Evolutionary conservation across 192 early-diverging fungal genomes (phyloP).

Genomic region (Geranomyces variabilis): DNA sequence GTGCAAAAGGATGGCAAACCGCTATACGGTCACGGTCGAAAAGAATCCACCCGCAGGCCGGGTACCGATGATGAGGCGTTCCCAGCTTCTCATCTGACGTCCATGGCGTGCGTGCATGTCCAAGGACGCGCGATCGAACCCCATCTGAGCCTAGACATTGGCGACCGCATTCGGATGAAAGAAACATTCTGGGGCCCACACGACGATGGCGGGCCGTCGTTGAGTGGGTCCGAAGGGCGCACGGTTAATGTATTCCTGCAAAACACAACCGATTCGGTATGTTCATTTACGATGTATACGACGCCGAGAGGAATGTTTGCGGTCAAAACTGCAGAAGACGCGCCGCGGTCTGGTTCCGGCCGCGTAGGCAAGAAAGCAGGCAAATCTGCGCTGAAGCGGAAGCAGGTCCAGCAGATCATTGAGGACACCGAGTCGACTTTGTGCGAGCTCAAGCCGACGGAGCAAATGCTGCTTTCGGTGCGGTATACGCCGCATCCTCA

Average conservation of each 20-base stretch:
- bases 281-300: slow-evolving; percentile 38
- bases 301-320: slow-evolving; percentile 19
- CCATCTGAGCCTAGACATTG: slow-evolving; percentile 32
- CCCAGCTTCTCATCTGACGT: slow-evolving; percentile 27
- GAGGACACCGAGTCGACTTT: not conserved
- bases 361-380: too few relatives aligned
- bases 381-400: slow-evolving; percentile 1
- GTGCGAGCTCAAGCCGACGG: slow-evolving; percentile 41
- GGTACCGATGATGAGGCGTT: slow-evolving; percentile 5
- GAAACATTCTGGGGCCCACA: not conserved
- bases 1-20: slow-evolving; percentile 41
- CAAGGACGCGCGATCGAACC: slow-evolving; percentile 40
- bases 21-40: slow-evolving; percentile 31
- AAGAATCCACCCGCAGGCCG: slow-evolving; percentile 8
- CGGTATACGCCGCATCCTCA: slow-evolving; percentile 17
- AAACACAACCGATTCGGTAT: slow-evolving; percentile 44
- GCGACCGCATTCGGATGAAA: slow-evolving; percentile 37
- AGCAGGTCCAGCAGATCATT: not conserved
- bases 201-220: slow-evolving; percentile 1
- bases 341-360: too few relatives aligned
- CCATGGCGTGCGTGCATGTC: slow-evolving; percentile 38
- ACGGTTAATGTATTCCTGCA: slow-evolving; percentile 36
- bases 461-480: slow-evolving; percentile 39
- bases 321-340: slow-evolving; percentile 12
- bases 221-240: not conserved